Evolutionary conservation across 306 rosid genomes (phyloP), one percentile per base, ranked within the genome.

Genomic region (barrel medic (Medicago truncatula)): DNA sequence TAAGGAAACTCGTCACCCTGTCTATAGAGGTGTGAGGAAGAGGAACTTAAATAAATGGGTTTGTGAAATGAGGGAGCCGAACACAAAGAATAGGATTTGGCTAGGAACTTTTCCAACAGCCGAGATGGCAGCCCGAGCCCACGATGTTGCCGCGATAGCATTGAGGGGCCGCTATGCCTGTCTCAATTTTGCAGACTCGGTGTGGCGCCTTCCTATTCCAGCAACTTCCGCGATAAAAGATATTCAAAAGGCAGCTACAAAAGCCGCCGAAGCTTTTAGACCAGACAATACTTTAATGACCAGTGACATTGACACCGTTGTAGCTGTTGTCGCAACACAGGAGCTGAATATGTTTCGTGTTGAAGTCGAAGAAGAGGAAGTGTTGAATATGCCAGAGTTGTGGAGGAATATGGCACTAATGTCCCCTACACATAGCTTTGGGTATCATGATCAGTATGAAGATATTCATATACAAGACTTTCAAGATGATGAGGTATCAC

Each of bases 1-100:
- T n/a, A 57, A 57, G 34, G 63, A 57, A 12, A 57, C 63, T 57
- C 63, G 63, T 1, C 63, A 57, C 36, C 63, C 63, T 36, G 15
- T 57, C 3, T 57, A 21, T 21, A 20, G 63, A 17, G 57, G 57
- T 50, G 57, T 50, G 20, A 50, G 57, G 9, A 50, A 6, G 8
- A 50, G 57, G 7, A 50, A 50, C 8, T 6, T 50, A 50, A 21
- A 50, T 0, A 50, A 50, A 15, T 50, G 57, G 57, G 57, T 50
- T 0, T 50, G 57, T n/a, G 57, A 50, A 50, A 50, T 50, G 21
- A n/a, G 57, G 9, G 57, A 50, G 21, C 57, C 57, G 0, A 50
- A 50, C 57, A 50, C n/a, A 0, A 50, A 50, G 57, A 50, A 3
- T 50, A 50, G n/a, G n/a, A 50, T 50, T n/a, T 50, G 57, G 57